Base-by-base conservation (phyloP, 139 green algal genomes). In the Micractinium conductrix region DNA sequence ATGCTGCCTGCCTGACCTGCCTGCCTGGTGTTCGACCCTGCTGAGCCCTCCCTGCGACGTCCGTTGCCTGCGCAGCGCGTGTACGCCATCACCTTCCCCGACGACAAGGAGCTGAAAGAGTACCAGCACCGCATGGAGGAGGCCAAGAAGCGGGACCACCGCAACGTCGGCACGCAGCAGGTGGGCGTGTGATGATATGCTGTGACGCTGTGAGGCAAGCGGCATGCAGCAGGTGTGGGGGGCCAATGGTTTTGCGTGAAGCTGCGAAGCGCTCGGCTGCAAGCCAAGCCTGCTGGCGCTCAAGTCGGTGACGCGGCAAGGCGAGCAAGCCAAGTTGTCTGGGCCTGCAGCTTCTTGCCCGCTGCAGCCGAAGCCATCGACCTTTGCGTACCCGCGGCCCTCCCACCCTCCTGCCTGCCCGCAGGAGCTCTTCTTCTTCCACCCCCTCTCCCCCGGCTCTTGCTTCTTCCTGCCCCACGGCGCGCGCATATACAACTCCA, bases 101-200 rank as follows among this genome's bases (percentile, higher is more conserved):
- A 99, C 84, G 91, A 94, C 74, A 96, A 98, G 87, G 89, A 93
- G 90, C 92, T 99, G 79, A 97, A 98, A 88, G 95, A 98, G 71
- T 99, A 99, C 91, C 87, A 98, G 91, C 92, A 95, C 79, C 88
- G 96, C 58, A 94, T 98, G 69, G 95, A 96, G 84, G 95, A 99
- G 92, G 97, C 97, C 55, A 99, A 99, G 93, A 98, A 98, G 93
- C 94, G 97, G 37, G 97, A 99, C 89, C 97, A 99, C 88, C 93
- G 97, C 65, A 87, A 94, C 43, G 62, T 99, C 53, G 97, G 97
- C 55, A 91, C 93, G 38, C 90, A 96, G 80, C 91, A 78, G 70
- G 70, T 44, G 65, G 53, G n/a, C n/a, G n/a, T n/a, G n/a, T n/a
- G n/a, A n/a, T n/a, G n/a, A n/a, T n/a, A n/a, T n/a, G n/a, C n/a